Evolutionary conservation across 495 filamentous ascomycete genomes (phyloP).

Genomic region (Hypomontagnella monticulosa): DNA sequence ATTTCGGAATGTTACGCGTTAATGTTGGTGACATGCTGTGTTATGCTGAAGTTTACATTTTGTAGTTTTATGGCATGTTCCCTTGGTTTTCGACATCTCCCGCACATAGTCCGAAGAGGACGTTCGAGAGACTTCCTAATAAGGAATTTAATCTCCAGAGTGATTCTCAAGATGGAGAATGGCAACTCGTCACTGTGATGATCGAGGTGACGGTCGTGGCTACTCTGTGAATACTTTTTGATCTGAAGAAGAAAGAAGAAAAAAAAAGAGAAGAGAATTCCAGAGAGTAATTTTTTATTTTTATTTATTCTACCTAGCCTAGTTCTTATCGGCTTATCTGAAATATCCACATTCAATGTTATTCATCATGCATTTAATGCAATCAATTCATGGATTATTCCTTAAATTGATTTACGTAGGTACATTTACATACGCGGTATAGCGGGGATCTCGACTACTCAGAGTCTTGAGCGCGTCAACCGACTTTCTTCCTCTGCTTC

Average conservation of each 20-base stretch:
- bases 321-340: too few species aligned
- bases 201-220: conserved; percentile 62
- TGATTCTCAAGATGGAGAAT: conserved; percentile 52
- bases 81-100: conserved; percentile 59
- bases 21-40: background rate
- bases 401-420: too few species aligned
- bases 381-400: too few species aligned
- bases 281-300: background rate
- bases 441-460: too few species aligned
- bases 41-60: background rate
- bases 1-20: conserved; percentile 4
- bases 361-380: too few species aligned
- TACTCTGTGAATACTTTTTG: conserved; percentile 63
- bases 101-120: conserved; percentile 51
- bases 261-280: conserved; percentile 32
- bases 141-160: conserved; percentile 62
- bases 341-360: too few species aligned
- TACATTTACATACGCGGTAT: too few species aligned
- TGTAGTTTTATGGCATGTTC: conserved; percentile 29
- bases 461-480: too few species aligned
- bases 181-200: conserved; percentile 62
- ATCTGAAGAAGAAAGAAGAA: conserved; percentile 57
- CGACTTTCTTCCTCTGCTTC: too few species aligned
- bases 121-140: conserved; percentile 62
- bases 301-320: conserved; percentile 14